Evolutionary conservation across 1,284 basidiomycete species (phyloP), one percentile per base, ranked within the genome.

Genomic region (Lentinula novae-zelandiae): DNA sequence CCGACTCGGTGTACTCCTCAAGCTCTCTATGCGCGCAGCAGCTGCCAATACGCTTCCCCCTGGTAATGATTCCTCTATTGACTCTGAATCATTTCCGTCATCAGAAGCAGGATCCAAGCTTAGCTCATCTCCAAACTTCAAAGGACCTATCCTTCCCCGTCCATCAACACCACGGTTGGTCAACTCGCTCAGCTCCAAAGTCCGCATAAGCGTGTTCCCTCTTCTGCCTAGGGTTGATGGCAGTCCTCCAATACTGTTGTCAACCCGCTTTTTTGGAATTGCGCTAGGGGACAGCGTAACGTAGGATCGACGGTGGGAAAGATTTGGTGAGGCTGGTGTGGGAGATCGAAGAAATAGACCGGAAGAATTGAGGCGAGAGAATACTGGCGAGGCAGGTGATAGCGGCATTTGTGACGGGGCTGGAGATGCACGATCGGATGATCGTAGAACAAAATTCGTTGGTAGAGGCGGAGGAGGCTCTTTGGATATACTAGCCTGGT

Each of bases 21-120:
- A 10, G 20, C 42, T 56, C 10, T 74, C 72, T 62, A 74, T 75
- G 58, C 67, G 67, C 33, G 72, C 73, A 62, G 74, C 72, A 57
- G 70, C 71, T 38, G 71, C 71, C 49, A 75, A 61, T 39, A 72
- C 66, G 17, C 63, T 64, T 33, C 64, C 52, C 20, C 53, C 50
- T n/a, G 64, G 60, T 39, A 58, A 22, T 5, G 49, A 44, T 20
- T 20, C 27, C 55, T 42, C 48, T 39, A 17, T n/a, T 31, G 57
- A 58, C 39, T 38, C 55, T 20, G 3, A 20, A 42, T 33, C 15
- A 49, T 46, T 10, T 52, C 52, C 53, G 58, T 49, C 33, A 36
- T 56, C 52, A 57, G 64, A 48, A 57, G 55, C 40, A 58, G 59
- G 44, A 12, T 60, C 54, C 34, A 50, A 60, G 53, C 36, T 39